Evolutionary conservation across 108 stramenopile genomes (phyloP), one percentile per base, ranked within the genome.

Genomic region (Nitzschia sp.): DNA sequence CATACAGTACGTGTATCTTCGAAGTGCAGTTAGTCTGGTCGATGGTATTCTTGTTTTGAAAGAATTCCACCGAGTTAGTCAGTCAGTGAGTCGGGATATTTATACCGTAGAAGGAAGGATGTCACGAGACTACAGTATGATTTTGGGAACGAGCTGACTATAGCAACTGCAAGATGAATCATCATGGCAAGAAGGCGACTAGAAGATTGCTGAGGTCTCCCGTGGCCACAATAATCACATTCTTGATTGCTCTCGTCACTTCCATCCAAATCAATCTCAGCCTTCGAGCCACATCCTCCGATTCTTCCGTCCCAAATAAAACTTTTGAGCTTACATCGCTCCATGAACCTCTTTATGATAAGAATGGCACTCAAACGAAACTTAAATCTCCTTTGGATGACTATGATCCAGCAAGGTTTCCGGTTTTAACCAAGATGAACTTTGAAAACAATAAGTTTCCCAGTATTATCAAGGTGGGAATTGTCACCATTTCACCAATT

Each of bases 401-500:
- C 17, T 61, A 41, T 45, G 41, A 61, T 45, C 38, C 60, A 1
- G 17, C 60, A 21, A 61, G 5, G 5, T 22, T 25, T 61, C 60
- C 60, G 1, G 60, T 61, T 11, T 45, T 44, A 2, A 1, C 19
- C 11, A n/a, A n/a, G n/a, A n/a, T n/a, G n/a, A 26, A 2, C 23
- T 1, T 61, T 4, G 31, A 31, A 17, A 11, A 22, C 0, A 2
- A n/a, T 1, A 38, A 8, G 41, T 25, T 61, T 1, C 64, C 64
- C 8, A n/a, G n/a, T n/a, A n/a, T n/a, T n/a, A 31, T 65, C 46
- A 65, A 65, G 47, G 48, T 30, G 16, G 64, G 47, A 19, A 50
- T 65, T 17, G 64, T 65, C 26, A 65, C 48, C 8, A 53, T 65
- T 65, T 48, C 27, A 1, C 64, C 64, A 31, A n/a, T 53, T 11